These are phyloP conservation scores for Camellia granthamiana DNA, from an alignment of 148 eudicot species.

Conservation along the genomic window DNA sequence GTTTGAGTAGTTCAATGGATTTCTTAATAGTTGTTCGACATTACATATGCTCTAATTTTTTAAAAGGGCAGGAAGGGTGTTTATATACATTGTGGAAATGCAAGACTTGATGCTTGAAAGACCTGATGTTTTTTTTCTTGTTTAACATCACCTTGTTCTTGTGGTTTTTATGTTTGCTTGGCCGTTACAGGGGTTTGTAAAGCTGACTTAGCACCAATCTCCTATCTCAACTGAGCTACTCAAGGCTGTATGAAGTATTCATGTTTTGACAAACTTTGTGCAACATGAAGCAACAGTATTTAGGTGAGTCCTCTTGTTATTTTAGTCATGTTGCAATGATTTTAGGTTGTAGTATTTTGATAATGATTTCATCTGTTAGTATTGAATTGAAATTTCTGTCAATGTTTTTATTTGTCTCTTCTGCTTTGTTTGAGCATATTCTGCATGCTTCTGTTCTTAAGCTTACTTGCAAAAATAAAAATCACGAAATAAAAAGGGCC, in stretches of 20 bases:
- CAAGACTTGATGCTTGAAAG: neutral
- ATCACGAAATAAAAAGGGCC: neutral
- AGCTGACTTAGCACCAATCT: neutral
- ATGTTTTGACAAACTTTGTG: neutral
- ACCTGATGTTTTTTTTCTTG: neutral
- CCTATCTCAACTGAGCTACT: neutral
- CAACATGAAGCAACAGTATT: slow-evolving; percentile 3
- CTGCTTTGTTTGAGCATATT: neutral
- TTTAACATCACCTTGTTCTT: neutral
- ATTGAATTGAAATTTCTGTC: neutral
- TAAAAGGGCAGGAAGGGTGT: too few species aligned
- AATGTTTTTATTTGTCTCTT: neutral
- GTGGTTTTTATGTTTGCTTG: neutral
- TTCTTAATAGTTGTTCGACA: too few species aligned
- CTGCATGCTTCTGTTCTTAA: neutral
- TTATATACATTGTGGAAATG: neutral
- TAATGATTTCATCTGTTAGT: neutral
- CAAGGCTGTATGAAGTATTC: neutral
- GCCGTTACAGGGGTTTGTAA: neutral
- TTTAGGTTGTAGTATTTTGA: neutral
- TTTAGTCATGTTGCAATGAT: neutral
- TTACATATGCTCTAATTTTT: too few species aligned
- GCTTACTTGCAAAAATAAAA: neutral
- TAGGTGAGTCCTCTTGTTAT: neutral
- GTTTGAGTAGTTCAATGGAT: too few species aligned